phyloP scores from a whole-genome alignment of 192 early-diverging fungal species.

The Piromyces sp. region DNA sequence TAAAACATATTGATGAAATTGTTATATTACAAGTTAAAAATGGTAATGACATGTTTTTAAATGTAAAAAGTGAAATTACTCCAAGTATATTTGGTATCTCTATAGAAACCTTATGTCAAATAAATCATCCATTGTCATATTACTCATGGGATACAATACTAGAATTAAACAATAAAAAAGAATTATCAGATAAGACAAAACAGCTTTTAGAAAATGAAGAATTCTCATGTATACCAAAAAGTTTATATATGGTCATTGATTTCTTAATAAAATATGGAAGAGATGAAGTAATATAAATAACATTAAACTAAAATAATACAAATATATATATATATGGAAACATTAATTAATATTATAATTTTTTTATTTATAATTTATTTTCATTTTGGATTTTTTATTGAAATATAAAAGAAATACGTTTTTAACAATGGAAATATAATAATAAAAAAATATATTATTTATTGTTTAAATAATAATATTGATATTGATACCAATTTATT shows the following conservation, averaged over 20 bases:
- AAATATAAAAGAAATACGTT: background rate
- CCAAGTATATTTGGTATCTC: background rate
- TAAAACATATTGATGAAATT: background rate
- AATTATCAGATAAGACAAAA: background rate
- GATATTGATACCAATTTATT: background rate
- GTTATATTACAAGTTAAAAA: background rate
- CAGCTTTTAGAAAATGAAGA: background rate
- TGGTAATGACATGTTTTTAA: background rate
- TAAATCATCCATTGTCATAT: background rate
- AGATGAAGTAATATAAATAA: background rate
- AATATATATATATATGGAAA: too few relatives aligned
- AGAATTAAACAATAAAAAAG: background rate
- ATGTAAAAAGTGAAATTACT: background rate
- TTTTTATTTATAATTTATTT: too few relatives aligned
- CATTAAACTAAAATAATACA: too few relatives aligned
- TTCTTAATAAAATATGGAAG: background rate
- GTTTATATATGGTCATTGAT: background rate
- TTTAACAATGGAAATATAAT: background rate
- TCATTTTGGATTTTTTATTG: too few relatives aligned
- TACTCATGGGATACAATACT: background rate
- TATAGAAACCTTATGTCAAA: background rate
- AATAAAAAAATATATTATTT: background rate
- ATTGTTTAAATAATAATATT: background rate
- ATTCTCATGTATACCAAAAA: background rate
- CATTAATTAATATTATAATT: too few relatives aligned